Evolutionary conservation across 1,284 basidiomycete genomes (phyloP), one percentile per base, ranked within the genome.

Genomic region (Malassezia cuniculi): DNA sequence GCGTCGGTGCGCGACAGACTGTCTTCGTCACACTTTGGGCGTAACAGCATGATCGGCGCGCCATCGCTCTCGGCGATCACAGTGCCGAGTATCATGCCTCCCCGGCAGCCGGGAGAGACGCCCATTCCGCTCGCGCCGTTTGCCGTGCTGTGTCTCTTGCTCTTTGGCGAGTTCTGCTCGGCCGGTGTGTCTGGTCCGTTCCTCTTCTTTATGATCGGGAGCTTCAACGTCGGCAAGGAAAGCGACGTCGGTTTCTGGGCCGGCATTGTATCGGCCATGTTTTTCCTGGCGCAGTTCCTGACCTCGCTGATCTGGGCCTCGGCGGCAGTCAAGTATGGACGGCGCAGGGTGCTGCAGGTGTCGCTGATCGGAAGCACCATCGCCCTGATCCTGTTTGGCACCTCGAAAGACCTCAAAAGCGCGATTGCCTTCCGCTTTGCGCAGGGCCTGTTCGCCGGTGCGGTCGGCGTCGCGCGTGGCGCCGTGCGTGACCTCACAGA

Each of bases 361-460:
- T 87, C 86, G 34, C 72, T 94, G 36, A 69, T 87, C 37, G 86
- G 86, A 15, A 84, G 82, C 61, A 78, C 80, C 0, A 42, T 81
- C 28, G 82, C 84, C 11, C 81, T 75, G 57, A 72, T 80, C 31
- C 69, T 80, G 20, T 97, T 95, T 60, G 90, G 90, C 18, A 86
- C 86, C 1, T 77, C 81, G 21, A 81, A 41, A 14, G 64, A 53
- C 17, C 46, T 66, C 8, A 33, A 43, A 15, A 49, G 89, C 66
- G 90, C 89, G 3, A 79, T 95, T 39, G 78, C 74, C 31, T 79
- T 90, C 25, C 77, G 90, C n/a, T 73, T 97, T 5, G 74, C 85
- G 18, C 90, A 97, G 68, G 90, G 90, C 18, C 76, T 95, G 29
- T 97, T 95, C 65, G 87, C 84, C 8, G 90, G 90, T 12, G 83